phyloP scores from a whole-genome alignment of 179 eudicot species.

The Nepenthes alata region DNA sequence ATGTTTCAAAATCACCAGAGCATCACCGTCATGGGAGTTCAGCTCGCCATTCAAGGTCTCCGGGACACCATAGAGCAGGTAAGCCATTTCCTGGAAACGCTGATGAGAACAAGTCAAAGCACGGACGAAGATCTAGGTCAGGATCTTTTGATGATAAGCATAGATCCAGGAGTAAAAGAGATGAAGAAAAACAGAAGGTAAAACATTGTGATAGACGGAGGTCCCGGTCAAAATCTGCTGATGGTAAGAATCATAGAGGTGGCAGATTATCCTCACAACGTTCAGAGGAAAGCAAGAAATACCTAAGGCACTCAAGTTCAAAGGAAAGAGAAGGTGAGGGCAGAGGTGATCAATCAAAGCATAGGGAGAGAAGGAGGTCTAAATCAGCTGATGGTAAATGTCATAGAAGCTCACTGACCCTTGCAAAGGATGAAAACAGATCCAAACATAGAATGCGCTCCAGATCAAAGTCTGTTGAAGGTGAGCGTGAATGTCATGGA shows the following conservation, averaged over 20 bases:
- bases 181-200: conserved; percentile 24
- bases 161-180: conserved; percentile 22
- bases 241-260: conserved; percentile 25
- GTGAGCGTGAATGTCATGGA: conserved; percentile 16
- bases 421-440: conserved; percentile 15
- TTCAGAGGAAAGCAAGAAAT: conserved; percentile 47
- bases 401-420: conserved; percentile 9
- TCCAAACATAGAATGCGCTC: conserved; percentile 21
- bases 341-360: conserved; percentile 7
- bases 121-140: conserved; percentile 55
- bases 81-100: conserved; percentile 46
- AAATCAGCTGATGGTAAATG: conserved; percentile 21
- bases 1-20: conserved; percentile 59
- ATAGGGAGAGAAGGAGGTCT: conserved; percentile 24
- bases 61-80: conserved; percentile 40
- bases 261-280: conserved; percentile 28
- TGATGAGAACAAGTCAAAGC: conserved; percentile 38
- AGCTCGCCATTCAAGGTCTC: conserved; percentile 49
- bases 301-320: conserved; percentile 35
- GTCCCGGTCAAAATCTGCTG: conserved; percentile 53
- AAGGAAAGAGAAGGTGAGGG: conserved; percentile 19
- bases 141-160: conserved; percentile 42
- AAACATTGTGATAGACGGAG: conserved; percentile 31
- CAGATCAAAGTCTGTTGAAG: conserved; percentile 22
- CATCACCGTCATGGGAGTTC: conserved; percentile 40